These are phyloP conservation scores for Boletus bicolor DNA, from an alignment of 768 basidiomycete species.

Conservation along the genomic window DNA sequence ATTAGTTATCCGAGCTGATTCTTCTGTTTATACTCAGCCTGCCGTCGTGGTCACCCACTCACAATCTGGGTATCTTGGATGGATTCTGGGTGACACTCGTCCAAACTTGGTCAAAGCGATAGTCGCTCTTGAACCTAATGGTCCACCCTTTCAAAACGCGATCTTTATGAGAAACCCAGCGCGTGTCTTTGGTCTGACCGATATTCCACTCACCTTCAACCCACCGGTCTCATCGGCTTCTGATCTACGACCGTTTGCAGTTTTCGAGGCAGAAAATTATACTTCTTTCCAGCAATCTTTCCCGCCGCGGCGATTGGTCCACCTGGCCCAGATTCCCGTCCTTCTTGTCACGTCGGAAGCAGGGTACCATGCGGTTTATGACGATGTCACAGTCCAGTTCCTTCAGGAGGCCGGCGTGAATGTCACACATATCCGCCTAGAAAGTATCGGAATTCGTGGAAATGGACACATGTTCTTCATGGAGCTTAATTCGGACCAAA, in stretches of 20 bases:
- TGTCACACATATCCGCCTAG: conserved; percentile 40
- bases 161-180: conserved; percentile 37
- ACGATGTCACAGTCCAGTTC: conserved; percentile 43
- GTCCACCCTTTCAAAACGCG: conserved; percentile 45
- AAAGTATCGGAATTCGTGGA: conserved; percentile 45
- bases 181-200: conserved; percentile 48
- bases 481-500: conserved; percentile 46
- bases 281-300: conserved; percentile 42
- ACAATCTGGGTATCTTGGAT: conserved; percentile 47
- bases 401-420: conserved; percentile 43
- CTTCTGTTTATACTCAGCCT: conserved; percentile 30
- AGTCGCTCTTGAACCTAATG: conserved; percentile 47
- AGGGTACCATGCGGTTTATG: conserved; percentile 50
- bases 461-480: conserved; percentile 59
- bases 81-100: conserved; percentile 46
- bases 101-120: conserved; percentile 45
- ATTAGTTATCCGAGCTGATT: background rate
- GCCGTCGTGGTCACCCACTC: conserved; percentile 50
- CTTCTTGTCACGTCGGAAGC: conserved; percentile 48
- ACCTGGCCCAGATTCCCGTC: conserved; percentile 43
- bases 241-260: conserved; percentile 33
- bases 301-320: conserved; percentile 42
- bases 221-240: conserved; percentile 41
- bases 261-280: conserved; percentile 28
- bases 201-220: conserved; percentile 42